A percentile compares a stretch with the other conserved stretches of the same genome.
phyloP scores from a whole-genome alignment of 768 basidiomycete genomes.

The Rhizopogon roseolus region DNA sequence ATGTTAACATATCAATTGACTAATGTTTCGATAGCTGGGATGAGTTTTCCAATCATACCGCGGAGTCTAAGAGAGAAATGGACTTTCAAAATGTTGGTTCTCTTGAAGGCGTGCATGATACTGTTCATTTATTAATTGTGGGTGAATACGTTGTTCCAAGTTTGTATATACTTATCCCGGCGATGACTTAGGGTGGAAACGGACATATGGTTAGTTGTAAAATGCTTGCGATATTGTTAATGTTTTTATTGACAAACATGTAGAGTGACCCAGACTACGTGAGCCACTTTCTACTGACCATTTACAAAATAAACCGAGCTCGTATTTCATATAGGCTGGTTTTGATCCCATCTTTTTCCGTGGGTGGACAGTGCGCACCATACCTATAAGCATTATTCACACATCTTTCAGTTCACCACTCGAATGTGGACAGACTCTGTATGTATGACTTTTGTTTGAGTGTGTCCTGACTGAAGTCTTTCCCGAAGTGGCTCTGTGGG shows the following conservation, averaged over 20 bases:
- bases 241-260: neutral
- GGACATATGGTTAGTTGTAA: constrained; percentile 19
- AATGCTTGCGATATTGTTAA: neutral
- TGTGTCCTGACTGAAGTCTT: neutral
- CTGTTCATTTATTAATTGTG: constrained; percentile 15
- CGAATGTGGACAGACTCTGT: constrained; percentile 20
- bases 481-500: constrained; percentile 22
- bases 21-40: constrained; percentile 16
- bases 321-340: constrained; percentile 9
- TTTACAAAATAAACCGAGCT: neutral
- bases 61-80: constrained; percentile 12
- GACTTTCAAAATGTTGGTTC: constrained; percentile 11
- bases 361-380: constrained; percentile 4
- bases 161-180: neutral
- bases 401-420: constrained; percentile 15
- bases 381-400: neutral
- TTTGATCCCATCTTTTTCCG: constrained; percentile 23
- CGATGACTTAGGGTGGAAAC: constrained; percentile 16
- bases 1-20: neutral
- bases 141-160: neutral
- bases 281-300: neutral
- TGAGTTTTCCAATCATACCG: constrained; percentile 21
- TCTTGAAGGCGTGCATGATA: constrained; percentile 18
- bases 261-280: constrained; percentile 20
- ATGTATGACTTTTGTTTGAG: neutral